Base-by-base conservation (phyloP, 345 rosid genomes). In the Camelina hispida region DNA sequence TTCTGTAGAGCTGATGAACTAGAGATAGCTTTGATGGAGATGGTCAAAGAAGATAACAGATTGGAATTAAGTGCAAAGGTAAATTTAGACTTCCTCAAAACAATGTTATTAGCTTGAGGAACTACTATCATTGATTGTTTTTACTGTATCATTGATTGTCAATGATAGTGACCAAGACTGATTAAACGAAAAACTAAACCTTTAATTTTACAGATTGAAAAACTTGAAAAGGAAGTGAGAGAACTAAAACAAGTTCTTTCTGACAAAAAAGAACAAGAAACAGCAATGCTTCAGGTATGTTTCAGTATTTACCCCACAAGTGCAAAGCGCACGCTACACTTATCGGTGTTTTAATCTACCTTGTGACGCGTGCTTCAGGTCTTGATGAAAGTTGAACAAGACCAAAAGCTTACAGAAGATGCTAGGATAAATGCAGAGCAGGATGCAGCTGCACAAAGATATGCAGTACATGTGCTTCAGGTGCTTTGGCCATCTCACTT, bases 21-120 rank as follows among this genome's bases (percentile, higher is more conserved):
- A 79, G 97, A 95, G 87, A 87, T 91, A 65, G 99, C 97, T 34
- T 83, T 92, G 47, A 83, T 89, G 87, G 99, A 95, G 85, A 85
- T 92, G 86, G 96, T 90, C 74, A 87, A 87, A 85, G 85, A 83
- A 85, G 99, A 95, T 73, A 95, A 95, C 76, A 84, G 93, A 66
- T 84, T 81, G 8, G 76, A 83, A 83, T 69, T 92, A 86, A 87
- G 85, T 79, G 96, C 97, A 67, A 71, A 73, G 97, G 99, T 95
- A 85, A 15, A 57, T 60, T 47, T 48, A 25, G 59, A 67, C 55
- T 65, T 50, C 34, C 18, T 67, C 3, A 12, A 54, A 11, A 54
- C 7, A 50, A 1, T 59, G 50, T n/a, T 43, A 2, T 8, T n/a
- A 38, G 16, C 42, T 34, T 66, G 7, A 55, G 20, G 57, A 37